Percentiles rank a stretch among this genome's conserved stretches.
These are phyloP conservation scores for Phytomonas sp. DNA, from an alignment of 208 protist genomes.

Conservation along the genomic window DNA sequence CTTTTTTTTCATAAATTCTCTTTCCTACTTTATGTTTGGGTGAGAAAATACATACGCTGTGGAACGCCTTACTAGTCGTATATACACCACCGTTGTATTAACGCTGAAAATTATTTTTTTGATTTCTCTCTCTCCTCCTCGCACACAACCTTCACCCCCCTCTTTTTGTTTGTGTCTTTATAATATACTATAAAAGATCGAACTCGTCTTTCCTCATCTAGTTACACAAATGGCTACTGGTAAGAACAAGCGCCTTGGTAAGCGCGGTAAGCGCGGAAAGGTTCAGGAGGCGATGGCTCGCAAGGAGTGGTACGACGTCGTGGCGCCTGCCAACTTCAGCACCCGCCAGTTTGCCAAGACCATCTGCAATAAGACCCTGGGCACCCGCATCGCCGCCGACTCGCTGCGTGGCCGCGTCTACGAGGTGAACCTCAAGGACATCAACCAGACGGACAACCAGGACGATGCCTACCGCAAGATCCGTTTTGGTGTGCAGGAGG, in stretches of 20 bases:
- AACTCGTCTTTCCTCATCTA: constrained; percentile 4
- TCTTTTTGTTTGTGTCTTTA: not conserved
- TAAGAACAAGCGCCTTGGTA: constrained; percentile 95
- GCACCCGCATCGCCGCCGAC: constrained; percentile 93
- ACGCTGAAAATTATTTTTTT: not conserved
- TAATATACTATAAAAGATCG: constrained; percentile 9
- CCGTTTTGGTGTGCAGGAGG: constrained; percentile 94
- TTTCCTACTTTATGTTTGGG: not conserved
- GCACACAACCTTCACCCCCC: not conserved
- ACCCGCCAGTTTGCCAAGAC: constrained; percentile 95
- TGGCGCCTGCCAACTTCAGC: constrained; percentile 95
- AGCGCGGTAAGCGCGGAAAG: constrained; percentile 92
- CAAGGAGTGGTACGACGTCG: constrained; percentile 99
- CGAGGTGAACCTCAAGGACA: constrained; percentile 96
- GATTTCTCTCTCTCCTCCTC: not conserved
- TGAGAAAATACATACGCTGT: not conserved
- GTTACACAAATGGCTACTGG: constrained; percentile 79
- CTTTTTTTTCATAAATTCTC: not conserved
- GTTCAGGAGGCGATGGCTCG: constrained; percentile 95
- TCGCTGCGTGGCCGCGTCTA: constrained; percentile 95
- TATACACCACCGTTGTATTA: not conserved
- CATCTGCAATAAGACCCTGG: constrained; percentile 95
- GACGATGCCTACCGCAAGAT: constrained; percentile 95
- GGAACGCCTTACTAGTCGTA: not conserved
- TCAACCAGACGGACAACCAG: constrained; percentile 84